A percentile compares a stretch with the other conserved stretches of the same genome.
These are phyloP conservation scores for Petasospora fabianii DNA, from an alignment of 1,139 yeast species.

Conservation along the genomic window DNA sequence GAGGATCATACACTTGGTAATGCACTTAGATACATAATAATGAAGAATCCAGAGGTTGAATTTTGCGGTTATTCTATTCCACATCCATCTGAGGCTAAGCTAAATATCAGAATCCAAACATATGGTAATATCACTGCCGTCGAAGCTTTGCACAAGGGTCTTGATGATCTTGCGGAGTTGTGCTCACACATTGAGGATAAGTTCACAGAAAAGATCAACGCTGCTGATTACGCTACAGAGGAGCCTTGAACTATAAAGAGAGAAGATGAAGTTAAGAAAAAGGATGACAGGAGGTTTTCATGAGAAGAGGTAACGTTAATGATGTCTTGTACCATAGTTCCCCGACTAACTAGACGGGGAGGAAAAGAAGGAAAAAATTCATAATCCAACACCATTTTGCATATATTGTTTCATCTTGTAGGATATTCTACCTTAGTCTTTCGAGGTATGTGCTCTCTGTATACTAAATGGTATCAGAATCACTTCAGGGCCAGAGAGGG, in stretches of 20 bases:
- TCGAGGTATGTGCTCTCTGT: too few species aligned
- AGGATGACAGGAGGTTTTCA: background rate
- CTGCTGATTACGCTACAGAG: constrained; percentile 44
- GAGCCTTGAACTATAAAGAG: constrained; percentile 33
- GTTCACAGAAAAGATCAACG: constrained; percentile 61
- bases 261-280: background rate
- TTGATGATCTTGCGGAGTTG: constrained; percentile 77
- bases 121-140: constrained; percentile 85
- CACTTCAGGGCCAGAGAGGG: too few species aligned
- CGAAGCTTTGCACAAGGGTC: constrained; percentile 90
- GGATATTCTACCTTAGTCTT: too few species aligned
- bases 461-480: too few species aligned
- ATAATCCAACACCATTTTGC: background rate
- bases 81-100: constrained; percentile 92
- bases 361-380: background rate
- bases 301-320: background rate
- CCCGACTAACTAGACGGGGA: too few species aligned
- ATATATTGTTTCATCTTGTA: background rate
- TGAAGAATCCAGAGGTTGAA: constrained; percentile 97
- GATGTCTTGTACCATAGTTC: constrained; percentile 1
- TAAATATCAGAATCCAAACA: constrained; percentile 91
- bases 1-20: constrained; percentile 97
- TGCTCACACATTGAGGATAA: constrained; percentile 81
- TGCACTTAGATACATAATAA: constrained; percentile 85
- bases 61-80: constrained; percentile 98